Evolutionary conservation across 2,329 filamentous ascomycete species (phyloP), one percentile per base, ranked within the genome.

Genomic region (Acrocalymma vagum): DNA sequence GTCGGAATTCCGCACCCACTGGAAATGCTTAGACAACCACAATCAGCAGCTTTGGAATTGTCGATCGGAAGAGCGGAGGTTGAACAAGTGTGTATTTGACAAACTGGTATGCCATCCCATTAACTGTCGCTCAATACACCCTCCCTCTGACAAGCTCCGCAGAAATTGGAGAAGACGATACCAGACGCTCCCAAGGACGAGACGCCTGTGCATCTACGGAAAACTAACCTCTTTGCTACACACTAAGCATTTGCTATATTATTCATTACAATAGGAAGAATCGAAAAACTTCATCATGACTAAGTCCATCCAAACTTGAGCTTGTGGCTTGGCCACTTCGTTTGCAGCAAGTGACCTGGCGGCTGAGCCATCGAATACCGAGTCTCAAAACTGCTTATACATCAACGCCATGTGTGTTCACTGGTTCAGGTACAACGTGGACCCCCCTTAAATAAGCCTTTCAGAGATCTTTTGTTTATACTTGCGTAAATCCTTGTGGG

Each of bases 31-130:
- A 43, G 94, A 99, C 67, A 87, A 95, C 77, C 92, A 95, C 78
- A 99, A 99, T 79, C 94, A 99, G 68, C 90, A 96, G 75, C 78
- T 97, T 45, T 99, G 90, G 88, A 90, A 97, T 67, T 99, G 94
- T 78, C 84, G 94, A 62, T 85, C 85, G 64, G 79, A 82, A 52
- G 94, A 99, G 79, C 86, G 90, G 83, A 86, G 86, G 69, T 78
- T 99, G 63, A 99, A 96, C 80, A 87, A 86, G 76, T 99, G 94
- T 74, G 92, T 96, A 32, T 97, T 88, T 69, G 87, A 96, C 57
- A 97, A 96, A 71, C 74, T 99, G 78, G 94, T 99, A 79, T 49
- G 88, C 79, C 9, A 22, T 24, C 1, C n/a, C 31, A n/a, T 11
- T 29, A 21, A 27, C n/a, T 15, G 8, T 9, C 3, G 9, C 14